These are phyloP conservation scores for Lactifluus piperatus DNA, from an alignment of 768 basidiomycete species.

Conservation along the genomic window DNA sequence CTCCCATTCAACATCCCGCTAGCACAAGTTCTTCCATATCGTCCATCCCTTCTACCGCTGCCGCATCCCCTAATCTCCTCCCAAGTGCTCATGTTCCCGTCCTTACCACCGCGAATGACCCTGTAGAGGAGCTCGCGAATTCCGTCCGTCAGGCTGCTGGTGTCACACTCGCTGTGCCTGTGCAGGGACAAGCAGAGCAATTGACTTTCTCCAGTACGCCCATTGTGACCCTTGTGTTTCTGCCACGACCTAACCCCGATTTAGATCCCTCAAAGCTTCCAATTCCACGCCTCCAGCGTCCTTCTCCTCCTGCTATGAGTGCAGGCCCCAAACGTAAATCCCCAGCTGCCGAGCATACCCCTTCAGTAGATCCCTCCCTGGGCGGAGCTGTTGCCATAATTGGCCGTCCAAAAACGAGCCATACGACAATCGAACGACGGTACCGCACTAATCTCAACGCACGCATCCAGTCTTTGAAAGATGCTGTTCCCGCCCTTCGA, in stretches of 20 bases:
- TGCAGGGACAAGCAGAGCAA: slow-evolving; percentile 29
- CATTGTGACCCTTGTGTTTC: not conserved
- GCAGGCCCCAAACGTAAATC: slow-evolving; percentile 17
- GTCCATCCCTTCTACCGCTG: slow-evolving; percentile 4
- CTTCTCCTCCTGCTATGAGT: slow-evolving; percentile 34
- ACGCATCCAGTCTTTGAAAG: slow-evolving; percentile 70
- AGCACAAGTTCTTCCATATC: slow-evolving; percentile 23
- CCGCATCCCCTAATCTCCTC: slow-evolving; percentile 27
- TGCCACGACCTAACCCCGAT: not conserved
- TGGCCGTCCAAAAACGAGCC: slow-evolving; percentile 70
- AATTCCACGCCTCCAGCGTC: slow-evolving; percentile 43
- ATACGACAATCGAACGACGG: slow-evolving; percentile 82
- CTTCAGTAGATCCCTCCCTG: slow-evolving; percentile 13
- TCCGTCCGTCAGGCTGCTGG: slow-evolving; percentile 31
- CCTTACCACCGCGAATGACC: slow-evolving; percentile 22
- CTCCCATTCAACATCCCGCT: slow-evolving; percentile 38
- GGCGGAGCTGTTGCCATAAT: slow-evolving; percentile 22
- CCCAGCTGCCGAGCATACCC: slow-evolving; percentile 20
- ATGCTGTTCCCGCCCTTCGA: slow-evolving; percentile 76
- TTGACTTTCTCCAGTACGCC: slow-evolving; percentile 22
- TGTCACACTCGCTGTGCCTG: slow-evolving; percentile 32
- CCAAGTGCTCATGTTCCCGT: slow-evolving; percentile 29
- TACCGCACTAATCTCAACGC: slow-evolving; percentile 87
- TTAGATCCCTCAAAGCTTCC: slow-evolving; percentile 32
- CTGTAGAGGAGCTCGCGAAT: slow-evolving; percentile 31